These are phyloP conservation scores for Ophiocordyceps unilateralis DNA, from an alignment of 2,329 filamentous ascomycete species.

Conservation along the genomic window DNA sequence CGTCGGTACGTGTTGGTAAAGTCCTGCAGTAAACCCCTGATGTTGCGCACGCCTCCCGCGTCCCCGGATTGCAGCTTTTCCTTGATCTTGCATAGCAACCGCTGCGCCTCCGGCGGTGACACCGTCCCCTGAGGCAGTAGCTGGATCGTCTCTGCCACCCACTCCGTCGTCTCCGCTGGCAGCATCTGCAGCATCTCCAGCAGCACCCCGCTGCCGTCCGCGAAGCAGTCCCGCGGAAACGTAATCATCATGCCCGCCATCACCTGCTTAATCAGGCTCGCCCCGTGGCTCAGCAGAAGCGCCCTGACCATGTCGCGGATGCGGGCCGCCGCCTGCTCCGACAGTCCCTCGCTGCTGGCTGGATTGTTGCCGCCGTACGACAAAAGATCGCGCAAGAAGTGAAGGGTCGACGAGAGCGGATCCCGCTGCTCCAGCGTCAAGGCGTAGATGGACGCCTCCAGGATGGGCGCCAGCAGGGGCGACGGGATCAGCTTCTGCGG, in stretches of 20 bases:
- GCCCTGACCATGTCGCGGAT: conserved; percentile 57
- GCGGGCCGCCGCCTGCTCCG: conserved; percentile 44
- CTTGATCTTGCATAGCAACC: conserved; percentile 63
- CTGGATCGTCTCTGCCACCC: conserved; percentile 71
- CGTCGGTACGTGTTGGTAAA: conserved; percentile 91
- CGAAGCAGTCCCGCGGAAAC: conserved; percentile 89
- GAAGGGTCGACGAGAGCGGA: conserved; percentile 76
- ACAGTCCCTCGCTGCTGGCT: conserved; percentile 40
- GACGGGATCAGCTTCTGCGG: conserved; percentile 71
- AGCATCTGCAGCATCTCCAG: conserved; percentile 77
- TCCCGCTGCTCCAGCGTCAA: conserved; percentile 82
- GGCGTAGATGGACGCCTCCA: conserved; percentile 73
- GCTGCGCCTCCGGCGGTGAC: conserved; percentile 61
- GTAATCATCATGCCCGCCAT: conserved; percentile 99
- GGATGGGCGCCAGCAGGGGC: conserved; percentile 61
- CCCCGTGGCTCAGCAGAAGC: conserved; percentile 53
- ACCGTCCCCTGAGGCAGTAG: conserved; percentile 73
- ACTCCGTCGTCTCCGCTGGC: conserved; percentile 59
- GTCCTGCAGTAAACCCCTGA: conserved; percentile 76
- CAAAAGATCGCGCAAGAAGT: conserved; percentile 82
- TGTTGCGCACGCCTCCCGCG: conserved; percentile 47
- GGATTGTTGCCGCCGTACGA: conserved; percentile 70
- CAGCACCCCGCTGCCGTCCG: conserved; percentile 84
- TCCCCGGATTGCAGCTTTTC: conserved; percentile 56
- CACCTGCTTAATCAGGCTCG: conserved; percentile 68